Evolutionary conservation across 2,329 filamentous ascomycete genomes (phyloP).

Genomic region (Neurospora sp.): DNA sequence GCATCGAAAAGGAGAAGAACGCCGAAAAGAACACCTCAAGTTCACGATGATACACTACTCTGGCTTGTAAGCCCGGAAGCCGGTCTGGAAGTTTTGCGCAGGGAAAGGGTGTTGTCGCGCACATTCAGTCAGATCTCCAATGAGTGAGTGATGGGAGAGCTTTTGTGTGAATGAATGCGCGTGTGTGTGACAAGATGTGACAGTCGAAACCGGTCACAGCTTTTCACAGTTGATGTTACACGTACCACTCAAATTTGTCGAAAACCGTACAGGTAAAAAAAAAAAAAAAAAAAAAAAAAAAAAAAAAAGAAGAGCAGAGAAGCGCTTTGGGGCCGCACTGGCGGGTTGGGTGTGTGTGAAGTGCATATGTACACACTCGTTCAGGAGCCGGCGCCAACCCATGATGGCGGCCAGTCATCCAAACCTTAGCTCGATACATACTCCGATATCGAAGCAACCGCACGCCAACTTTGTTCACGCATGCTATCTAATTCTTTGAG

Average conservation of each 20-base stretch:
- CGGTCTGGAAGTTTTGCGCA: neutral
- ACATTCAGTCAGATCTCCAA: neutral
- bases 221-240: neutral
- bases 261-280: neutral
- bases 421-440: neutral
- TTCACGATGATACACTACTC: neutral
- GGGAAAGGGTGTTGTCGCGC: neutral
- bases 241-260: neutral
- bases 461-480: neutral
- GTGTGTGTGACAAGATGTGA: neutral
- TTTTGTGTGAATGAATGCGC: neutral
- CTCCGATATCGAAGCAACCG: neutral
- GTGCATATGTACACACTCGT: neutral
- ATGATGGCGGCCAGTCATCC: neutral
- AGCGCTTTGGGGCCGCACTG: neutral
- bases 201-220: neutral
- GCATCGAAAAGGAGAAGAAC: neutral
- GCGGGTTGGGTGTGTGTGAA: neutral
- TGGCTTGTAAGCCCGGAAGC: neutral
- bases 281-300: neutral
- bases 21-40: neutral
- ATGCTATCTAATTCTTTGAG: neutral
- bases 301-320: neutral
- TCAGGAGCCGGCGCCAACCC: neutral
- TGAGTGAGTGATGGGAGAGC: neutral